Evolutionary conservation across 352 stramenopile genomes (phyloP), one percentile per base, ranked within the genome.

Genomic region (Phytophthora pini): DNA sequence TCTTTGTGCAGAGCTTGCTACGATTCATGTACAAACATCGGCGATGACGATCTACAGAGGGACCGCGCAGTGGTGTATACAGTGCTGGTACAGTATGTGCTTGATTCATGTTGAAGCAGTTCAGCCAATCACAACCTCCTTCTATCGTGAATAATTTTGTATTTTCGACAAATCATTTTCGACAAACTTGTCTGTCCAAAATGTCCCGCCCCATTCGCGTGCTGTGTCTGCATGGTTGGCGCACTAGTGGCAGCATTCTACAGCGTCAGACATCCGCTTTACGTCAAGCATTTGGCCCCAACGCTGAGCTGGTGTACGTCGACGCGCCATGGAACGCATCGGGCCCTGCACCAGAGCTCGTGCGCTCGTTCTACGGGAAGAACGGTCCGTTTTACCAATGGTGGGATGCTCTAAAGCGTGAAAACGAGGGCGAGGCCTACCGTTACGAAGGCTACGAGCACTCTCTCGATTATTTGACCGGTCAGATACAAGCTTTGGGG

Each of bases 221-320:
- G 65, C 70, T 94, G 32, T 94, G 86, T 36, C 79, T 94, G 17
- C 87, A 94, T 48, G 84, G 87, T 17, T 94, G 81, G 81, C 81
- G 87, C 53, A 94, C 87, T 15, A 94, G 87, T 66, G 68, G 65
- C n/a, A 65, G 56, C 39, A 82, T 94, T 43, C 74, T 93, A 41
- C 41, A 78, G 54, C 56, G 76, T 11, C 87, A 94, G 70, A 85
- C 80, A 8, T 56, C 76, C 9, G 83, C 79, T 2, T 68, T 94
- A 50, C 82, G 73, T 10, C 47, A 82, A 13, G 80, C 81, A 13
- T 79, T 94, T 47, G 74, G 78, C 3, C n/a, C 68, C 6, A 54
- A 62, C 34, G 81, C 82, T 24, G 84, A 94, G 43, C 79, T 94
- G 10, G 15, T 88, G 31, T 93, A 80, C 62, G 40, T 94, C 15